Evolutionary conservation across 805 yeast species (phyloP).

Genomic region (Starmerella apicola): DNA sequence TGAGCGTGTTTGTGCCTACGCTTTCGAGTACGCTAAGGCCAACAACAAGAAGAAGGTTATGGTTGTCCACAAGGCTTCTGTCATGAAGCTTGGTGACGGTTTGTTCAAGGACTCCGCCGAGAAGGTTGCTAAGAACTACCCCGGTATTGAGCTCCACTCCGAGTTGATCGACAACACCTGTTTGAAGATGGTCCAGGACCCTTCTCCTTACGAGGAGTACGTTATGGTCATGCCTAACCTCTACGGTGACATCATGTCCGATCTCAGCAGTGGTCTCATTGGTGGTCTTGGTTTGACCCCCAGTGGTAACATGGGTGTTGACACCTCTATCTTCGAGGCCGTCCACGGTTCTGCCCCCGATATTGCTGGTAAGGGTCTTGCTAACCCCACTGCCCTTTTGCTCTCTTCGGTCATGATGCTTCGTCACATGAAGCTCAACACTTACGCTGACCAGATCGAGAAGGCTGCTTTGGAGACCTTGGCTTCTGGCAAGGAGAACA

Average conservation of each 20-base stretch:
- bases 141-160: slow-evolving; percentile 68
- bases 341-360: slow-evolving; percentile 99
- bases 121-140: slow-evolving; percentile 82
- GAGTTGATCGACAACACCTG: slow-evolving; percentile 96
- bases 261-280: slow-evolving; percentile 90
- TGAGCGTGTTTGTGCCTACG: slow-evolving; percentile 92
- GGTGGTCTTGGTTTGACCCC: slow-evolving; percentile 99
- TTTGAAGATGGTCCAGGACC: slow-evolving; percentile 78
- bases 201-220: slow-evolving; percentile 69
- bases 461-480: slow-evolving; percentile 73
- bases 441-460: slow-evolving; percentile 76
- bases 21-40: slow-evolving; percentile 88
- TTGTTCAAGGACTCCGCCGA: slow-evolving; percentile 84
- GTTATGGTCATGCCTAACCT: slow-evolving; percentile 99
- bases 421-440: slow-evolving; percentile 88
- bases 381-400: slow-evolving; percentile 96
- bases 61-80: slow-evolving; percentile 96
- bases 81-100: slow-evolving; percentile 97
- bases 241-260: slow-evolving; percentile 98
- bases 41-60: slow-evolving; percentile 77
- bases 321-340: slow-evolving; percentile 96
- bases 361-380: slow-evolving; percentile 96
- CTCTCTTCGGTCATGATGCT: slow-evolving; percentile 97
- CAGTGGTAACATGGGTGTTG: slow-evolving; percentile 98
- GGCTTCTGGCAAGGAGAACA: slow-evolving; percentile 90